These are phyloP conservation scores for Fusarium praegraminearum DNA, from an alignment of 2,329 filamentous ascomycete species.

Conservation along the genomic window DNA sequence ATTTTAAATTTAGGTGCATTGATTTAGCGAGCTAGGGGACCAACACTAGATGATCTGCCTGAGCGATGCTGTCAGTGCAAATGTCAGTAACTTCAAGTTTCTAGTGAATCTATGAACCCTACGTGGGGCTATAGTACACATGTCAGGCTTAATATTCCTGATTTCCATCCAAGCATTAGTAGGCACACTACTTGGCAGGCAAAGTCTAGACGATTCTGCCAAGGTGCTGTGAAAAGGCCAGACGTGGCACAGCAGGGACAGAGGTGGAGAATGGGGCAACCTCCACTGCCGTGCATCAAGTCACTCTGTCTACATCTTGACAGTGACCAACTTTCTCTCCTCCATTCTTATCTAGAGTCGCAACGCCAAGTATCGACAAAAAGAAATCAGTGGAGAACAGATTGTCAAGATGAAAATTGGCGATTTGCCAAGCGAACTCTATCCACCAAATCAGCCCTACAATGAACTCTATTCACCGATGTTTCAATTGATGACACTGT, in stretches of 20 bases:
- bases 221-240: not conserved
- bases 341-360: not conserved
- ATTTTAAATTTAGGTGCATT: not conserved
- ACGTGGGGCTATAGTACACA: not conserved
- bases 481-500: not conserved
- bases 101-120: not conserved
- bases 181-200: too few relatives aligned
- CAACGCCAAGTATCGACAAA: constrained; percentile 1
- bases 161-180: not conserved
- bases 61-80: too few relatives aligned
- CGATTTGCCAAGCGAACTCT: constrained; percentile 6
- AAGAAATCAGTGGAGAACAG: not conserved
- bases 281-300: not conserved
- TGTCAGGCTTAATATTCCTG: not conserved
- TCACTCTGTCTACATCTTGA: not conserved
- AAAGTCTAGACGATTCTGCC: not conserved
- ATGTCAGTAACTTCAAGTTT: not conserved
- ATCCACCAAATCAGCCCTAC: constrained; percentile 14
- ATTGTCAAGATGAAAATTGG: constrained; percentile 3
- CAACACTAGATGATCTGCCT: not conserved
- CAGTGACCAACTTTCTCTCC: not conserved
- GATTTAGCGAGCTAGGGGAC: not conserved
- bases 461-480: not conserved
- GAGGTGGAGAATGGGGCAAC: not conserved
- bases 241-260: not conserved